Conservation (phyloP, 306 rosid species). For the Dalbergia oliveri region DNA sequence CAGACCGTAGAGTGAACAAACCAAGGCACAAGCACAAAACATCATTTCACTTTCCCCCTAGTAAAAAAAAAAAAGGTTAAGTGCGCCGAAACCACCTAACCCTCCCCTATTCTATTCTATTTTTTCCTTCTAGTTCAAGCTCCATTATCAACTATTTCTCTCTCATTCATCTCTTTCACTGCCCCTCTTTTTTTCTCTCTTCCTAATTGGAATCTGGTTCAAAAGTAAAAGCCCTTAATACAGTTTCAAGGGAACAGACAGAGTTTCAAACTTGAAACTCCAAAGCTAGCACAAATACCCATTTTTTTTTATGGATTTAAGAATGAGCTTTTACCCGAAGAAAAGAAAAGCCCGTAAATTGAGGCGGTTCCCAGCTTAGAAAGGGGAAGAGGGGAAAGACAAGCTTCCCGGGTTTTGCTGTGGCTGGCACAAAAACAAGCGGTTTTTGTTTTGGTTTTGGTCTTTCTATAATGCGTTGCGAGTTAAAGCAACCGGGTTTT, state of each 20-base stretch:
- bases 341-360: conserved; percentile 28
- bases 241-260: conserved; percentile 1
- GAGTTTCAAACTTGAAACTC: conserved; percentile 31
- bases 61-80: conserved; percentile 2
- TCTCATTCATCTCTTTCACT: background rate
- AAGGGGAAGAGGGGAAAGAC: background rate
- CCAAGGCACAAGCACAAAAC: background rate
- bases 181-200: background rate
- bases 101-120: background rate
- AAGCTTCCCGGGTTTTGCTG: background rate
- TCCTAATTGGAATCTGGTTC: conserved; percentile 34
- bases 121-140: conserved; percentile 52
- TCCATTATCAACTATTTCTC: conserved; percentile 12
- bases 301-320: conserved; percentile 32
- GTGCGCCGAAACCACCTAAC: background rate
- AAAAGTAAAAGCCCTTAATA: conserved; percentile 30
- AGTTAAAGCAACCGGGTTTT: background rate
- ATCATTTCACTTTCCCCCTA: conserved; percentile 7
- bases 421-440: too few species aligned
- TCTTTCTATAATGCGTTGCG: too few species aligned
- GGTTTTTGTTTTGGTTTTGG: background rate
- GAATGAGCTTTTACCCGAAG: conserved; percentile 35
- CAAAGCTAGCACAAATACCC: background rate
- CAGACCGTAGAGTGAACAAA: background rate
- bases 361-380: background rate